Evolutionary conservation across 495 filamentous ascomycete species (phyloP).

Genomic region (Aspergillus avenaceus): DNA sequence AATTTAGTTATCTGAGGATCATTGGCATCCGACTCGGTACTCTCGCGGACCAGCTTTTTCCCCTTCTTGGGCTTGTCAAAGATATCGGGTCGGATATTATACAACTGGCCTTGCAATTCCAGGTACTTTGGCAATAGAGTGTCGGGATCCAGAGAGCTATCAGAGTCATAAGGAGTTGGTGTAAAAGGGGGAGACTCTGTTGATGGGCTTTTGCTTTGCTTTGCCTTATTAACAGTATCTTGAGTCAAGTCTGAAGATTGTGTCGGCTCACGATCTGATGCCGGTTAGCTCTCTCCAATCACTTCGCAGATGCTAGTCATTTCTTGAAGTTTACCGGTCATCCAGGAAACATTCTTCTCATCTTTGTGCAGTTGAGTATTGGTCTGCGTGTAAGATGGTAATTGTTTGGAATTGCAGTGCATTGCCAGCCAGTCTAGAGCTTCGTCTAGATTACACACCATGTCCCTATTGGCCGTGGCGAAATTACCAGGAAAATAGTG

Average conservation of each 20-base stretch:
- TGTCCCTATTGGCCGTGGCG: slow-evolving; percentile 51
- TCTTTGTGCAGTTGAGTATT: slow-evolving; percentile 30
- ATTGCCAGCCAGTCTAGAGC: slow-evolving; percentile 82
- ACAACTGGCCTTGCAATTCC: slow-evolving; percentile 64
- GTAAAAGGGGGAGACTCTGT: slow-evolving; percentile 17
- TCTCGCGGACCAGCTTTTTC: slow-evolving; percentile 27
- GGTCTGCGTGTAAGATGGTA: slow-evolving; percentile 62
- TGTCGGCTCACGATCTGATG: slow-evolving; percentile 32
- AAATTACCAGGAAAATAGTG: slow-evolving; percentile 51
- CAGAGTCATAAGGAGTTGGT: slow-evolving; percentile 37
- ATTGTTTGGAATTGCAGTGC: slow-evolving; percentile 60
- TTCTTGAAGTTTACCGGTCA: slow-evolving; percentile 33
- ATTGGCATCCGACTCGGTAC: slow-evolving; percentile 19
- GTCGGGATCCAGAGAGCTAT: slow-evolving; percentile 62
- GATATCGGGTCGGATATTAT: slow-evolving; percentile 63
- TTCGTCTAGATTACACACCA: slow-evolving; percentile 80
- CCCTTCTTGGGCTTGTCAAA: slow-evolving; percentile 45
- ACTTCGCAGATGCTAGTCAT: slow-evolving; percentile 12
- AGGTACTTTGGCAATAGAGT: slow-evolving; percentile 73
- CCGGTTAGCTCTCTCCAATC: slow-evolving; percentile 23
- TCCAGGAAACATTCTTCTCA: slow-evolving; percentile 39
- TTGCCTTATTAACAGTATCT: slow-evolving; percentile 21
- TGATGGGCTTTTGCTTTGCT: slow-evolving; percentile 25
- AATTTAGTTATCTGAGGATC: slow-evolving; percentile 57
- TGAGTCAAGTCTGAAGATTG: slow-evolving; percentile 23